Evolutionary conservation across 257 asterid species (phyloP).

Genomic region (Rhazya stricta): DNA sequence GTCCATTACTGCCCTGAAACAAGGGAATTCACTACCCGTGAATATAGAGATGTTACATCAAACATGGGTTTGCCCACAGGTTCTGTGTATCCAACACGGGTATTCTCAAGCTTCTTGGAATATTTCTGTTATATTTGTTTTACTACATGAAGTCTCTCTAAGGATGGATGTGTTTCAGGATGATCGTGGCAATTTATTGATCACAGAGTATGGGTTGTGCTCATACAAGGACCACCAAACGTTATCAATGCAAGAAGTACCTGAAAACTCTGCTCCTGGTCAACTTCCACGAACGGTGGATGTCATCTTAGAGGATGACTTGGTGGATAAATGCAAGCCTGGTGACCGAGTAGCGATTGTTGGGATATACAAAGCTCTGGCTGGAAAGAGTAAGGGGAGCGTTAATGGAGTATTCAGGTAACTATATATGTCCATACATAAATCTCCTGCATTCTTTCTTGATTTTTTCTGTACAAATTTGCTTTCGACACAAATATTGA

Average conservation of each 20-base stretch:
- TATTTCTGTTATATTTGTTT: conserved; percentile 1
- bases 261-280: conserved; percentile 97
- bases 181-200: conserved; percentile 82
- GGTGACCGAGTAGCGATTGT: conserved; percentile 95
- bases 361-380: conserved; percentile 92
- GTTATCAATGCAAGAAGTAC: conserved; percentile 91
- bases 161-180: conserved; percentile 43
- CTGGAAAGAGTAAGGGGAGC: conserved; percentile 85
- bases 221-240: conserved; percentile 91
- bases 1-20: conserved; percentile 90
- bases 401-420: conserved; percentile 97
- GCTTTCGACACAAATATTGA: conserved; percentile 4
- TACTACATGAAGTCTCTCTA: conserved; percentile 9
- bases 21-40: conserved; percentile 64
- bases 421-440: not conserved
- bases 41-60: conserved; percentile 87
- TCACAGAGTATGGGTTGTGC: conserved; percentile 86
- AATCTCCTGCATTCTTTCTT: not conserved
- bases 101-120: conserved; percentile 27
- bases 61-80: conserved; percentile 94
- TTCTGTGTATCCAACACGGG: conserved; percentile 93
- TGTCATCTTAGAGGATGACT: conserved; percentile 81
- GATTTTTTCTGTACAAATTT: not conserved
- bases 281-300: conserved; percentile 95
- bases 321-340: conserved; percentile 95